A percentile compares a stretch with the other conserved stretches of the same genome.
Evolutionary conservation across 1,139 yeast species (phyloP).

Genomic region (Hemisphaericaspora subhashii): DNA sequence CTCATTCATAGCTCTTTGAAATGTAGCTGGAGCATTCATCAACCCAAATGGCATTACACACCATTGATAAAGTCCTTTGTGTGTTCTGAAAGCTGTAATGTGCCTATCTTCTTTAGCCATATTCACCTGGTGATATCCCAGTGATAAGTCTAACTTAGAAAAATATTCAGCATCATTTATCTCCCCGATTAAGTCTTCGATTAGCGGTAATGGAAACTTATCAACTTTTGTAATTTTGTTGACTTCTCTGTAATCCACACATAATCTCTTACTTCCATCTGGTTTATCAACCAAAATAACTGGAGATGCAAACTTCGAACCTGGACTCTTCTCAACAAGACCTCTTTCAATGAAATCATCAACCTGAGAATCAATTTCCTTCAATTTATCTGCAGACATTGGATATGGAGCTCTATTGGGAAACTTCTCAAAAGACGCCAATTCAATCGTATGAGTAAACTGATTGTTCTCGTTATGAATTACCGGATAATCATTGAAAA

Average conservation of each 20-base stretch:
- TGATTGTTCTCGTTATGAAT: no score
- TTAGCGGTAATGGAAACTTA: slow-evolving; percentile 20
- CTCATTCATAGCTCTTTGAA: slow-evolving; percentile 5
- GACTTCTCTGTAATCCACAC: slow-evolving; percentile 50
- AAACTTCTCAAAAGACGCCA: no score
- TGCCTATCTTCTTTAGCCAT: slow-evolving; percentile 1
- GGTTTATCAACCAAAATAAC: no score
- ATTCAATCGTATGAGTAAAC: no score
- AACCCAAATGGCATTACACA: slow-evolving; percentile 8
- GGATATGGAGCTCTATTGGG: no score
- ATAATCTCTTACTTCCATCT: no score
- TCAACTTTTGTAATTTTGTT: slow-evolving; percentile 48
- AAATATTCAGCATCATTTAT: slow-evolving; percentile 1
- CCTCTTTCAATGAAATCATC: no score
- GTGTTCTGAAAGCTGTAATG: slow-evolving; percentile 2
- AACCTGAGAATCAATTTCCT: no score
- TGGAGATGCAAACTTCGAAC: no score
- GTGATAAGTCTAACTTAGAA: slow-evolving; percentile 1
- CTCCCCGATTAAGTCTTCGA: slow-evolving; percentile 12
- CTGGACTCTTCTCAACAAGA: no score
- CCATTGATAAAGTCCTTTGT: slow-evolving; percentile 4
- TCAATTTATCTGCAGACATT: no score
- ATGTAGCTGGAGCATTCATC: slow-evolving; percentile 8
- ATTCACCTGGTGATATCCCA: slow-evolving; percentile 7
- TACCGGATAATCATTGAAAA: no score